Conservation (phyloP, 345 rosid species). For the Microcos paniculata region DNA sequence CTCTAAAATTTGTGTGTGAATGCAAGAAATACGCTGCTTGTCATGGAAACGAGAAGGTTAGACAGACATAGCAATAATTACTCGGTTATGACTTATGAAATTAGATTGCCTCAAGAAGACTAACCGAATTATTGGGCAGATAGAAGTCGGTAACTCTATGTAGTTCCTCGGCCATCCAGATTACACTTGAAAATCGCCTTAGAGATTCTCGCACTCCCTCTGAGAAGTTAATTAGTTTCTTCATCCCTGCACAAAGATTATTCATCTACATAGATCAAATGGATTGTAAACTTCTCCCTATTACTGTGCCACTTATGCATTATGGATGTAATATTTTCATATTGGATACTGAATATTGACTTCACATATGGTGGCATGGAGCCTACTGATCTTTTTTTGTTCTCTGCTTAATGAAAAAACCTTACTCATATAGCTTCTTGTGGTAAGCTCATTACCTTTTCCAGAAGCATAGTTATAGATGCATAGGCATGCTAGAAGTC, state of each 20-base stretch:
- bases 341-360: not conserved
- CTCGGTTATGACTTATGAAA: no score
- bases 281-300: not conserved
- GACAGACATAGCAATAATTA: no score
- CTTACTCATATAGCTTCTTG: not conserved
- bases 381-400: not conserved
- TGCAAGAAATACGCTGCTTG: constrained; percentile 85
- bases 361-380: not conserved
- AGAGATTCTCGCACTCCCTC: constrained; percentile 87
- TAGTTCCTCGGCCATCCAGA: constrained; percentile 96
- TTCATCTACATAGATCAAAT: constrained; percentile 9
- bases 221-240: constrained; percentile 70
- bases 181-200: constrained; percentile 76
- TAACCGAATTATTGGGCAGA: constrained; percentile 70
- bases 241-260: constrained; percentile 55
- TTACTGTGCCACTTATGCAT: not conserved
- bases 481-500: constrained; percentile 82
- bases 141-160: constrained; percentile 80
- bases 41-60: constrained; percentile 4
- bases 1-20: constrained; percentile 88
- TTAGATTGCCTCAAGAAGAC: constrained; percentile 25
- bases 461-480: constrained; percentile 88
- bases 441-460: constrained; percentile 51
- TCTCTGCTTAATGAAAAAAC: not conserved
- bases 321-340: no score